A percentile compares a stretch with the other conserved stretches of the same genome.
These are phyloP conservation scores for Geotrichum bryndzae DNA, from an alignment of 1,139 yeast species.

Conservation along the genomic window DNA sequence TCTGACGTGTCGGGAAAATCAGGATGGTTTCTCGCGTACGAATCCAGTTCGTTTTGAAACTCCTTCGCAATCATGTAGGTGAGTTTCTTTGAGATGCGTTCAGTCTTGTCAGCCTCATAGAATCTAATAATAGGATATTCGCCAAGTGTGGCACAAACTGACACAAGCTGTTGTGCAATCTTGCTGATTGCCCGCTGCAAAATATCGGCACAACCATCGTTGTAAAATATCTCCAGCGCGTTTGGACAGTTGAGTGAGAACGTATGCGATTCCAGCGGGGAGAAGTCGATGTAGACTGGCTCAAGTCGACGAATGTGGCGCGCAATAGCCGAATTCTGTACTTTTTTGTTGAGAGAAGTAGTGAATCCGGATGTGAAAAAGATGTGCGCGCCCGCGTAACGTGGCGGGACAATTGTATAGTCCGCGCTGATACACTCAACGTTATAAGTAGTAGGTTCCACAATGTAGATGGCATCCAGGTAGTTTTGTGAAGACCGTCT, in stretches of 20 bases:
- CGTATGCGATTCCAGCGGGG: slow-evolving; percentile 46
- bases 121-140: slow-evolving; percentile 85
- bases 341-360: slow-evolving; percentile 21
- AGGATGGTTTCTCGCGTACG: slow-evolving; percentile 61
- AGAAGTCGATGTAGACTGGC: slow-evolving; percentile 36
- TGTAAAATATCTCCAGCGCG: slow-evolving; percentile 71
- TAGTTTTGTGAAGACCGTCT: slow-evolving; percentile 45
- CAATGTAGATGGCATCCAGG: slow-evolving; percentile 55
- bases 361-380: slow-evolving; percentile 50
- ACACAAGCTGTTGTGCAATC: slow-evolving; percentile 60
- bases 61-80: slow-evolving; percentile 69
- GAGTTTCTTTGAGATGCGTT: slow-evolving; percentile 52
- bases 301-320: slow-evolving; percentile 25
- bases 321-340: slow-evolving; percentile 27
- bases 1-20: slow-evolving; percentile 46
- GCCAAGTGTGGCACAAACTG: slow-evolving; percentile 70
- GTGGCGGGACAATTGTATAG: slow-evolving; percentile 45
- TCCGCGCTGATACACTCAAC: slow-evolving; percentile 58
- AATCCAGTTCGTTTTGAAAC: slow-evolving; percentile 66
- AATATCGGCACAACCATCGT: slow-evolving; percentile 56
- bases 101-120: slow-evolving; percentile 37
- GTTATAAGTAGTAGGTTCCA: slow-evolving; percentile 50
- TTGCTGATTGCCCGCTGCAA: slow-evolving; percentile 52
- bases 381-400: slow-evolving; percentile 54
- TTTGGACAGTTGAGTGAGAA: slow-evolving; percentile 42